Base-by-base conservation (phyloP, 495 filamentous ascomycete genomes). In the Xylaria cubensis region DNA sequence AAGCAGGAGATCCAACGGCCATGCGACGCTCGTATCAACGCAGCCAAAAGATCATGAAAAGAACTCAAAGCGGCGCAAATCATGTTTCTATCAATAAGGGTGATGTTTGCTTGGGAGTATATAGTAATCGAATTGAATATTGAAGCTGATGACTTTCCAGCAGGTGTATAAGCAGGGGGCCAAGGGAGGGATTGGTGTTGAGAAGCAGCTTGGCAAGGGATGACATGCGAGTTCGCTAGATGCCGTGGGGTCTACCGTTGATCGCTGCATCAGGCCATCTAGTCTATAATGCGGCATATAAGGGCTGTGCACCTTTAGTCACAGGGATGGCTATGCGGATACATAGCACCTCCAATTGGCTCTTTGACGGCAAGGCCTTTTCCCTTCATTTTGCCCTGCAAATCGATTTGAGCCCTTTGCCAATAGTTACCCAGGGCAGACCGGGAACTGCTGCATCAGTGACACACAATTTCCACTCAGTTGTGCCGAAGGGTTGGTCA, bases 111-210 rank as follows among this genome's bases (percentile, higher is more conserved):
- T 56, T 7, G 6, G 34, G 3, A 29, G 50, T 56, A n/a, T n/a
- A 44, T 17, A 29, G 50, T 44, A n/a, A 44, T 44, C 56, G 34
- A 26, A 67, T 26, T 26, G 34, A 44, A 56, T 55, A 34, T 48
- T 48, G 63, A 24, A 4, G 39, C 13, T 5, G 61, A 64, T 46
- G 46, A 39, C 63, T 51, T 17, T 34, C 32, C 42, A 64, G 34
- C 10, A 44, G 21, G 44, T 19, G 13, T 44, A 4, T 10, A 7
- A 50, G 39, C 39, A 32, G 65, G 65, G 63, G 65, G 65, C 65
- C 34, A 67, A 67, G 65, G n/a, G 65, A 67, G 65, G 65, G 32
- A 42, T 67, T 67, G 65, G 48, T 56, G 65, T 34, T 67, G 65
- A 56, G 50, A 67, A 46, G 29, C 13, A 56, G 65, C 65, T 67